phyloP scores from a whole-genome alignment of 306 rosid species.

The Senna siamea region DNA sequence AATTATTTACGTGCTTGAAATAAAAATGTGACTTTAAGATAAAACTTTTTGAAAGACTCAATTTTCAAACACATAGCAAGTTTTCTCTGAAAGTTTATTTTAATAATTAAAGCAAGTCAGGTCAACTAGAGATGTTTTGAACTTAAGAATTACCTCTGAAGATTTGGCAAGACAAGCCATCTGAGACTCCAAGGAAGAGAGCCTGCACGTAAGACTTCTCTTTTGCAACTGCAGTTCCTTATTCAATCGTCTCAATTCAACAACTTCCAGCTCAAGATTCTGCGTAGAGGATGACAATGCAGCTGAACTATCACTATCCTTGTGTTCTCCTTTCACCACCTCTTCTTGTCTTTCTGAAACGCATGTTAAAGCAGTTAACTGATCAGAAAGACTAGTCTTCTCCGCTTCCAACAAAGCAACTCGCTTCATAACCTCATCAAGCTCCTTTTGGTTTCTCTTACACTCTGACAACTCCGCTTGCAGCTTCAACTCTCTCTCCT shows the following conservation, averaged over 20 bases:
- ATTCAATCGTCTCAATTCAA: slow-evolving; percentile 84
- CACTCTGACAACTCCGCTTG: slow-evolving; percentile 73
- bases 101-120: no score
- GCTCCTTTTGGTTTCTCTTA: slow-evolving; percentile 52
- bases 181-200: slow-evolving; percentile 71
- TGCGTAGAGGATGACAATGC: slow-evolving; percentile 15
- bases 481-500: slow-evolving; percentile 80
- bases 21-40: no score
- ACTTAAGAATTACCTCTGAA: slow-evolving; percentile 60
- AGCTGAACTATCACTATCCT: slow-evolving; percentile 26
- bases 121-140: neutral
- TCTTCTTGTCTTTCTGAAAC: slow-evolving; percentile 54
- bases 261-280: slow-evolving; percentile 79
- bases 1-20: no score
- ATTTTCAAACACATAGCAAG: no score
- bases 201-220: slow-evolving; percentile 77
- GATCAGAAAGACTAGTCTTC: slow-evolving; percentile 58
- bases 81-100: no score
- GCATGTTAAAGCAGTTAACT: slow-evolving; percentile 45
- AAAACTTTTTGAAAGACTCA: no score
- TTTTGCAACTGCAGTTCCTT: slow-evolving; percentile 95
- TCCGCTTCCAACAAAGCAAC: slow-evolving; percentile 67
- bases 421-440: slow-evolving; percentile 60
- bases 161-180: slow-evolving; percentile 58
- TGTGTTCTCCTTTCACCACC: slow-evolving; percentile 41